Percentiles rank a stretch among this genome's conserved stretches.
phyloP scores from a whole-genome alignment of 345 rosid species.

The Eucalyptus victrix region DNA sequence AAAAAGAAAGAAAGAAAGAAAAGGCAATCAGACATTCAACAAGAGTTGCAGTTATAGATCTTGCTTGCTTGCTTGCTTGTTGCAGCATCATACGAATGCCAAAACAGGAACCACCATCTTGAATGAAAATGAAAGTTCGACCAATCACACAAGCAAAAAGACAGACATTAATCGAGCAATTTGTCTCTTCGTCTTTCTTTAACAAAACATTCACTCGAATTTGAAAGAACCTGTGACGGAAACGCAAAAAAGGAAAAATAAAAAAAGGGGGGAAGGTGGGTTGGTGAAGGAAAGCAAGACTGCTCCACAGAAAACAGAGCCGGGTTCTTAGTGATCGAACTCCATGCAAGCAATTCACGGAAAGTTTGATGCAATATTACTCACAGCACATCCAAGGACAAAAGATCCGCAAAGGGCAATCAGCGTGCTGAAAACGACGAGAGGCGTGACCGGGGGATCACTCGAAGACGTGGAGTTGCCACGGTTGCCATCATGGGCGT shows the following conservation, averaged over 20 bases:
- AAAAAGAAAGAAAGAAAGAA: no score
- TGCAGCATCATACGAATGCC: background rate
- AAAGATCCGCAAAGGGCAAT: conserved; percentile 23
- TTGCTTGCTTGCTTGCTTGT: background rate
- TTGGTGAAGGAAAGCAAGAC: background rate
- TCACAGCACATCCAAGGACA: conserved; percentile 20
- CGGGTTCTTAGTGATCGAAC: background rate
- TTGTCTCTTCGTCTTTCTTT: background rate
- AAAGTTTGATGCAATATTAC: background rate
- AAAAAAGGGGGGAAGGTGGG: background rate
- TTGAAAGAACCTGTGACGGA: background rate
- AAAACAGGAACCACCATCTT: background rate
- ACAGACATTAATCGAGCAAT: background rate
- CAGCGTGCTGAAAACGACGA: conserved; percentile 28
- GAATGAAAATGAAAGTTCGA: background rate
- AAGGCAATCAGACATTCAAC: background rate
- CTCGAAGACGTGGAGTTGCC: background rate
- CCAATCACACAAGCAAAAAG: background rate
- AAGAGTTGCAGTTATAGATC: background rate
- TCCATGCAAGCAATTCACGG: background rate
- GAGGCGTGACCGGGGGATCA: conserved; percentile 2
- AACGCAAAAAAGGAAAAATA: background rate
- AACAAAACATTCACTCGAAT: background rate
- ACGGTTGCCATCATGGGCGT: background rate
- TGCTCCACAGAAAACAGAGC: background rate